Evolutionary conservation across 306 rosid genomes (phyloP).

Genomic region (Glycine latifolia): DNA sequence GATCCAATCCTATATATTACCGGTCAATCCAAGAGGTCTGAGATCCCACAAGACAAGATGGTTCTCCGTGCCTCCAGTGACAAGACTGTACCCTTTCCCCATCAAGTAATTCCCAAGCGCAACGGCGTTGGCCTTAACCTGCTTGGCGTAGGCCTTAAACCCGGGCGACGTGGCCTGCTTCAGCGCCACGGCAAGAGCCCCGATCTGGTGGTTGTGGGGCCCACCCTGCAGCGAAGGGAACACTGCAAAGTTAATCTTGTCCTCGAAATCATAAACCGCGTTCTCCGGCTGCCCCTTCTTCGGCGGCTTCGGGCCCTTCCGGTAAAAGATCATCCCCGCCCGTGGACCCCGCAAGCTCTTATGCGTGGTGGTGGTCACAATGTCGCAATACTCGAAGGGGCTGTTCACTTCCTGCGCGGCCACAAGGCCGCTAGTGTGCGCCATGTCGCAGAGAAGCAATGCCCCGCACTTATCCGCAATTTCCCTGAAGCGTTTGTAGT

Average conservation of each 20-base stretch:
- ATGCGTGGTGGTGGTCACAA: slow-evolving; percentile 96
- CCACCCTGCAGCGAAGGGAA: slow-evolving; percentile 99
- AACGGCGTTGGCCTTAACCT: slow-evolving; percentile 95
- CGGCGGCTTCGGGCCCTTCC: slow-evolving; percentile 94
- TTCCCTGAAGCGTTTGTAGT: slow-evolving; percentile 69
- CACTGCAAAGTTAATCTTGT: slow-evolving; percentile 91
- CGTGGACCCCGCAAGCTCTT: slow-evolving; percentile 97
- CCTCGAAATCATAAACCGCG: slow-evolving; percentile 89
- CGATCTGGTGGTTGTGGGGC: slow-evolving; percentile 98
- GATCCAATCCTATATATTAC: slow-evolving; percentile 42
- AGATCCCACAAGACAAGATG: slow-evolving; percentile 99
- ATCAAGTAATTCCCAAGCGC: slow-evolving; percentile 88
- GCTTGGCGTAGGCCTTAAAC: slow-evolving; percentile 89
- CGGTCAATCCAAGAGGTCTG: slow-evolving; percentile 96
- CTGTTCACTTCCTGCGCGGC: slow-evolving; percentile 92
- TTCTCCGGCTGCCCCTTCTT: slow-evolving; percentile 94
- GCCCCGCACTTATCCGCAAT: slow-evolving; percentile 90
- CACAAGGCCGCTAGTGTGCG: slow-evolving; percentile 93
- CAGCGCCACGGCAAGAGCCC: slow-evolving; percentile 95
- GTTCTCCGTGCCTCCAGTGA: slow-evolving; percentile 96
- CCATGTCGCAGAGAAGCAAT: slow-evolving; percentile 93
- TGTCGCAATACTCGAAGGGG: slow-evolving; percentile 90
- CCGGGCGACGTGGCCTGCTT: slow-evolving; percentile 83
- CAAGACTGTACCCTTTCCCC: slow-evolving; percentile 88
- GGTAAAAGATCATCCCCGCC: slow-evolving; percentile 96